These are phyloP conservation scores for Penicillium sp. DNA, from an alignment of 2,329 filamentous ascomycete species.

Conservation along the genomic window DNA sequence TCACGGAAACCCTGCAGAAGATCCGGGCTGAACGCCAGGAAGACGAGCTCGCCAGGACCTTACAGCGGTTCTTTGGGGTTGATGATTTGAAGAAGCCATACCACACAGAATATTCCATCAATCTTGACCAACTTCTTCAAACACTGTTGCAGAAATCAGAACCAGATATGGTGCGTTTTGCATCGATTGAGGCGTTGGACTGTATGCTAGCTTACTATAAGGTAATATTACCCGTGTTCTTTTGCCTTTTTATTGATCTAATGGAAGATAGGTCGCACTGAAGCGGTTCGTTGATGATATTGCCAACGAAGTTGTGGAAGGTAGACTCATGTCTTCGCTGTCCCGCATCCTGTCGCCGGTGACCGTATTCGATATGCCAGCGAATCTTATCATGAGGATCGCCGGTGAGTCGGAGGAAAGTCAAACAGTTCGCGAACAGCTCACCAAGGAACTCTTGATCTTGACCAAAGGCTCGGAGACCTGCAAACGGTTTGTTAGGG, in stretches of 20 bases:
- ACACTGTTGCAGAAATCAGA: conserved; percentile 24
- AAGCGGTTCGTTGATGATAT: conserved; percentile 44
- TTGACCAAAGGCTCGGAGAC: conserved; percentile 45
- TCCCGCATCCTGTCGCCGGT: conserved; percentile 13
- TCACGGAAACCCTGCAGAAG: conserved; percentile 19
- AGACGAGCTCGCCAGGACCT: conserved; percentile 7
- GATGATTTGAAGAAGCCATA: conserved; percentile 1
- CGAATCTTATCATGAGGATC: conserved; percentile 19
- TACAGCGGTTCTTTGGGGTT: conserved; percentile 16
- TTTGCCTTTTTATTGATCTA: neutral
- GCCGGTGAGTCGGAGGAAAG: conserved; percentile 25
- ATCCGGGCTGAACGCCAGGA: conserved; percentile 13
- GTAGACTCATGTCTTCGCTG: conserved; percentile 27
- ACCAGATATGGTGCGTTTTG: conserved; percentile 38
- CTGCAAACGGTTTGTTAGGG: conserved; percentile 40
- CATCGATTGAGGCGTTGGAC: conserved; percentile 40
- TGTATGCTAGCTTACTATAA: conserved; percentile 50
- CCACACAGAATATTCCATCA: conserved; percentile 3
- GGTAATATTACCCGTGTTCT: conserved; percentile 25
- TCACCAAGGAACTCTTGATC: conserved; percentile 27
- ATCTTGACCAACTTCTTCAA: conserved; percentile 16
- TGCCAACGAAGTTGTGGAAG: conserved; percentile 39
- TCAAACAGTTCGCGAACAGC: conserved; percentile 16
- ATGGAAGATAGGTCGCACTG: conserved; percentile 37
- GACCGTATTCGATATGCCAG: conserved; percentile 18